phyloP scores from a whole-genome alignment of 495 filamentous ascomycete genomes.

The Penicillium argentinense region DNA sequence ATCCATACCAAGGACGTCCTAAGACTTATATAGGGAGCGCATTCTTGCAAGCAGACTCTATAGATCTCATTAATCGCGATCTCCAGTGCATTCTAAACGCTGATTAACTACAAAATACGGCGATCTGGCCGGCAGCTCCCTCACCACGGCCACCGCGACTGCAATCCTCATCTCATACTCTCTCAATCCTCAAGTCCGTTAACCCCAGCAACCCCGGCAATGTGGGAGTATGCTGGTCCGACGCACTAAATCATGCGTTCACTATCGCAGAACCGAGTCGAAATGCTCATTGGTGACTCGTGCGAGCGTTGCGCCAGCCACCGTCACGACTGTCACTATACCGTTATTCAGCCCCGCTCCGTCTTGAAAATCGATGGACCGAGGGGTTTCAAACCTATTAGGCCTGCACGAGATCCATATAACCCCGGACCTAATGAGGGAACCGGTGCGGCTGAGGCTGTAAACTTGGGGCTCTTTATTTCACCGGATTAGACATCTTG shows the following conservation, averaged over 20 bases:
- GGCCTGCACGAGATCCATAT: neutral
- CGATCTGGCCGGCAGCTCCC: no score
- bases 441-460: neutral
- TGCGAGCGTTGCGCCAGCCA: neutral
- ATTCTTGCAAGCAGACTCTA: neutral
- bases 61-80: neutral
- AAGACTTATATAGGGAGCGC: neutral
- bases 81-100: neutral
- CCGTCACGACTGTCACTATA: neutral
- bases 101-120: slow-evolving; percentile 8
- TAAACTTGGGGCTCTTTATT: no score
- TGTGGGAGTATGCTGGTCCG: neutral
- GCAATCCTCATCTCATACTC: no score
- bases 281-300: neutral
- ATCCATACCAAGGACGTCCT: no score
- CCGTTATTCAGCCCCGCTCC: neutral
- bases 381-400: neutral
- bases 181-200: no score
- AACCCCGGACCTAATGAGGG: neutral
- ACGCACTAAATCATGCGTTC: neutral
- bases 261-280: neutral
- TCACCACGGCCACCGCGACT: no score
- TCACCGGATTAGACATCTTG: no score
- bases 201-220: no score
- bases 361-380: neutral